Percentiles rank a stretch among this genome's conserved stretches.
Evolutionary conservation across 2,329 filamentous ascomycete genomes (phyloP).

Genomic region (Hypocrella siamensis): DNA sequence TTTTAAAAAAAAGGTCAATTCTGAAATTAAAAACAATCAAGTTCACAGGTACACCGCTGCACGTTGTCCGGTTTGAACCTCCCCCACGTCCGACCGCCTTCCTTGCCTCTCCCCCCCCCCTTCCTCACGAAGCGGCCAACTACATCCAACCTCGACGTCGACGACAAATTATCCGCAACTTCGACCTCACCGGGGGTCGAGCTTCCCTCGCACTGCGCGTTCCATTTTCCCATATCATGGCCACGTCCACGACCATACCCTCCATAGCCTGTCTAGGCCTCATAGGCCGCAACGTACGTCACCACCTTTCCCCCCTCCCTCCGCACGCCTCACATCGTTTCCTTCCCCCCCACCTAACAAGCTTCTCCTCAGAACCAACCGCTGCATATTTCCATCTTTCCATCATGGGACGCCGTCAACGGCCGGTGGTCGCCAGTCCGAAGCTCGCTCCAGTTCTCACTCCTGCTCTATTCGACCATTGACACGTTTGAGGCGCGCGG

Average conservation of each 20-base stretch:
- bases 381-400: conserved; percentile 82
- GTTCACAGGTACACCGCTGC: no score
- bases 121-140: no score
- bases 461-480: conserved; percentile 78
- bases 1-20: no score
- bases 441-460: conserved; percentile 75
- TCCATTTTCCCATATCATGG: no score
- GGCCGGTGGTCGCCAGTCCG: conserved; percentile 41
- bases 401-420: conserved; percentile 46
- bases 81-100: no score
- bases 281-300: conserved; percentile 74
- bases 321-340: not conserved
- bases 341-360: not conserved
- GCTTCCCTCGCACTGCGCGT: no score
- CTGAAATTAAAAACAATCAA: no score
- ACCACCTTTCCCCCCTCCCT: conserved; percentile 2
- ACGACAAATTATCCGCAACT: no score
- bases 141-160: no score
- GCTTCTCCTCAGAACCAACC: conserved; percentile 63
- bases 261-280: conserved; percentile 87
- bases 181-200: no score
- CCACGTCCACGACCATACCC: conserved; percentile 48
- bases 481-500: conserved; percentile 86
- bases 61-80: no score
- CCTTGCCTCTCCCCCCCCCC: no score